Conservation (phyloP, 768 basidiomycete genomes). For the Lactifluus rugatus region DNA sequence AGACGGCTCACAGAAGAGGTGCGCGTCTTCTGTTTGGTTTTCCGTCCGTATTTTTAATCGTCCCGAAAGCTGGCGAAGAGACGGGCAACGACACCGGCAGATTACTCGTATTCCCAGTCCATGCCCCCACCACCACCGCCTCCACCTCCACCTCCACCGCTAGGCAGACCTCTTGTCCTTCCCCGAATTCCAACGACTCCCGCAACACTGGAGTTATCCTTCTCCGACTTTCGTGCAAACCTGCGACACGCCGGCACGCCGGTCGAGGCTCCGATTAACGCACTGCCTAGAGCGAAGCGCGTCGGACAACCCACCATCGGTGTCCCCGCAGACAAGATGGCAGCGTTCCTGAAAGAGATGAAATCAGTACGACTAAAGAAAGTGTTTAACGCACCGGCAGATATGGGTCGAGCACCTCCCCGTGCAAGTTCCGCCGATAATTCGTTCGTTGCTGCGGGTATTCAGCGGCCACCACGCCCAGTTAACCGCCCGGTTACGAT, state of each 20-base stretch:
- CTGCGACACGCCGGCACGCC: slow-evolving; percentile 50
- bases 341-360: slow-evolving; percentile 70
- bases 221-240: slow-evolving; percentile 54
- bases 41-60: background rate
- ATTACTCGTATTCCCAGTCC: background rate
- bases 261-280: slow-evolving; percentile 59
- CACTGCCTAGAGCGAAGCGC: slow-evolving; percentile 29
- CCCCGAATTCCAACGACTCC: slow-evolving; percentile 21
- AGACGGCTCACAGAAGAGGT: slow-evolving; percentile 50
- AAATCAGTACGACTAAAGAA: slow-evolving; percentile 63
- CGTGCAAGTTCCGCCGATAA: background rate
- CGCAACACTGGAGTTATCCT: slow-evolving; percentile 31
- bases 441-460: slow-evolving; percentile 1
- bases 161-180: slow-evolving; percentile 16
- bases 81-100: background rate
- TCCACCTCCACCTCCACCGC: background rate
- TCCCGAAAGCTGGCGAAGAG: slow-evolving; percentile 6
- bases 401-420: slow-evolving; percentile 17
- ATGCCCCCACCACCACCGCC: slow-evolving; percentile 20
- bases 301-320: slow-evolving; percentile 59
- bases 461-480: slow-evolving; percentile 10
- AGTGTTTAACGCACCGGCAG: slow-evolving; percentile 30
- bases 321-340: slow-evolving; percentile 75
- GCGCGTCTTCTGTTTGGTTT: background rate
- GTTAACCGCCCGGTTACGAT: background rate